Evolutionary conservation across 1,284 basidiomycete genomes (phyloP), one percentile per base, ranked within the genome.

Genomic region (Melanopsichium pennsylvanicum): DNA sequence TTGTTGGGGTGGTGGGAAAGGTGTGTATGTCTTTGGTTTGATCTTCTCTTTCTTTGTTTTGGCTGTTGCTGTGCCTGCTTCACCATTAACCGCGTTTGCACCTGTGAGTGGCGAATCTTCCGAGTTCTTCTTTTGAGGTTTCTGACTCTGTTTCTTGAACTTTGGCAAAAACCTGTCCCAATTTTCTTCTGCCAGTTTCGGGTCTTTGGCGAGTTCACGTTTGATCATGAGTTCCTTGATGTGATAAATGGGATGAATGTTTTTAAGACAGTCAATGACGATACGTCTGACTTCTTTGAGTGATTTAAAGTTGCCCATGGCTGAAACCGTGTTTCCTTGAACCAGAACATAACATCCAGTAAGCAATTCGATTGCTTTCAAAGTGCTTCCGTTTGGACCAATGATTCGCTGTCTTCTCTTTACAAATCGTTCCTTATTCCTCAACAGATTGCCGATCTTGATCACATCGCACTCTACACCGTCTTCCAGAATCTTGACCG

Each of bases 221-320:
- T 93, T 90, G 78, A 99, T 95, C 96, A 99, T 99, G 40, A 99
- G 86, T 83, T 98, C 96, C 83, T 99, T 99, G 84, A 99, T 99
- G 71, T 94, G 89, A 82, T 99, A 99, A 79, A 99, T 98, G 3
- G 96, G 96, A 79, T 99, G 96, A 45, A 98, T 90, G 80, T 99
- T 99, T 84, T 92, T 95, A 92, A 99, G 96, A 84, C 96, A 99
- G 81, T 99, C 96, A 44, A 97, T 83, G 23, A 99, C 88, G 72
- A 98, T 97, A 57, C 94, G 83, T 51, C 96, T 87, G 4, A 98
- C 95, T 81, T 97, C 94, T 81, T 97, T 98, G 33, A 99, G 84
- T 0, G 90, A 89, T 81, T 95, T 97, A 84, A 90, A 93, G 0
- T 90, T 88, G 2, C 96, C 96, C 94, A 98, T 98, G 3, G 92